Evolutionary conservation across 345 rosid genomes (phyloP), one percentile per base, ranked within the genome.

Genomic region (Linum usitatissimum): DNA sequence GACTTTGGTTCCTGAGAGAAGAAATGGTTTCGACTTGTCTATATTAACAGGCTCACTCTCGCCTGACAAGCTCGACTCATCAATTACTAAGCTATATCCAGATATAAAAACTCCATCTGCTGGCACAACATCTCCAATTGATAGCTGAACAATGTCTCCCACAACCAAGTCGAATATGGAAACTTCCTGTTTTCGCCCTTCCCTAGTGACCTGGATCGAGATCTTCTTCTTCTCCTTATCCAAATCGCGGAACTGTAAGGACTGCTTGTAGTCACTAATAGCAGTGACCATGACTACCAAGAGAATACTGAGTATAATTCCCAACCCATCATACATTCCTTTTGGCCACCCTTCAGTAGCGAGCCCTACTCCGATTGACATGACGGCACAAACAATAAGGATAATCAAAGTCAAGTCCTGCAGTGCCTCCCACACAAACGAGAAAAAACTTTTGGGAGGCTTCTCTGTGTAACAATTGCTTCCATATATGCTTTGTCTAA

Each of bases 21-120:
- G 59, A 55, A 55, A 55, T 14, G 59, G 59, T 19, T 28, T 55
- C 18, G 23, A 18, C 21, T 9, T 18, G 14, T 55, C 59, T 17
- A 55, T 55, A 55, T 55, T 55, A 28, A 55, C 59, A n/a, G 59
- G 59, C 59, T 55, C 59, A 28, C 59, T 55, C 59, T 55, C 59
- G 8, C 59, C 59, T 18, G 59, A 17, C 21, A 55, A 19, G 30
- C 59, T 55, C 1, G 59, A 55, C 59, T 55, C 59, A 6, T 55
- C 59, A 55, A 55, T 55, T 28, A 55, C 21, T 55, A 55, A 28
- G 59, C 59, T 28, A 55, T 55, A 55, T 55, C 59, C 59, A 6
- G 59, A 55, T 20, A 55, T 55, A 18, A 18, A 55, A 55, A 55
- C 30, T 9, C 59, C 59, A 28, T 55, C 59, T 18, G 59, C 59